Conservation (phyloP, 2,329 filamentous ascomycete species). For the Chrysoporthe cubensis region DNA sequence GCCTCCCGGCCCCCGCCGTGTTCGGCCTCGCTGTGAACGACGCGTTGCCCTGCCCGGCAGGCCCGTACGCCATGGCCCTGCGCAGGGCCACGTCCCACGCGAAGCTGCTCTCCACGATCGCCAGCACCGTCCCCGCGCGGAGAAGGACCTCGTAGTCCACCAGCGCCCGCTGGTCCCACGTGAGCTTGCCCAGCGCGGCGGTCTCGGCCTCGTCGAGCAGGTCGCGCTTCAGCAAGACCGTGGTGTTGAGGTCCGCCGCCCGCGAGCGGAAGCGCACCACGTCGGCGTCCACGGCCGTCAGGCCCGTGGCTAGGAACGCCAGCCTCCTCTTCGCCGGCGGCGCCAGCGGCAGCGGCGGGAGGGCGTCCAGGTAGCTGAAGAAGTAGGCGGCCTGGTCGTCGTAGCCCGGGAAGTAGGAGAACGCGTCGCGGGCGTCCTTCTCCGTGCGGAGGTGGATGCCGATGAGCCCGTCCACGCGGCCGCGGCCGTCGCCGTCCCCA, state of each 20-base stretch:
- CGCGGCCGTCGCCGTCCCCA: slow-evolving; percentile 33
- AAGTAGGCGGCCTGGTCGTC: slow-evolving; percentile 39
- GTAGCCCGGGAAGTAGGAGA: slow-evolving; percentile 37
- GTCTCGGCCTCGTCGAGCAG: slow-evolving; percentile 45
- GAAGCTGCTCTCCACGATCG: slow-evolving; percentile 49
- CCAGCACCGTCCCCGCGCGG: slow-evolving; percentile 47
- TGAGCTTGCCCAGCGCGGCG: slow-evolving; percentile 40
- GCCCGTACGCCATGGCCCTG: slow-evolving; percentile 38
- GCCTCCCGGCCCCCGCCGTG: slow-evolving; percentile 18
- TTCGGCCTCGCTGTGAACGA: slow-evolving; percentile 9
- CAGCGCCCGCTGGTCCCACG: slow-evolving; percentile 53
- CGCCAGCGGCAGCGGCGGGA: not conserved
- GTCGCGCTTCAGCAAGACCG: slow-evolving; percentile 47
- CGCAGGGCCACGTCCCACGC: slow-evolving; percentile 52
- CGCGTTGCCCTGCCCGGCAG: slow-evolving; percentile 6
- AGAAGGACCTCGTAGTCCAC: slow-evolving; percentile 56
- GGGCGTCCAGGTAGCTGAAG: slow-evolving; percentile 35
- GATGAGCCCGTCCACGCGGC: slow-evolving; percentile 34
- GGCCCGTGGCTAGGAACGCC: slow-evolving; percentile 49
- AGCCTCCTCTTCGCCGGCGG: slow-evolving; percentile 31
- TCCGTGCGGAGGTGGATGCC: slow-evolving; percentile 44
- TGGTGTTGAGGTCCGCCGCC: slow-evolving; percentile 42
- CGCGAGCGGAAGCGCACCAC: slow-evolving; percentile 42
- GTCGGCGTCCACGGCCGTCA: slow-evolving; percentile 38
- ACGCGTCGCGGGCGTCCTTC: slow-evolving; percentile 34